These are phyloP conservation scores for Boletus rubescentipes DNA, from an alignment of 768 basidiomycete genomes.

Conservation along the genomic window DNA sequence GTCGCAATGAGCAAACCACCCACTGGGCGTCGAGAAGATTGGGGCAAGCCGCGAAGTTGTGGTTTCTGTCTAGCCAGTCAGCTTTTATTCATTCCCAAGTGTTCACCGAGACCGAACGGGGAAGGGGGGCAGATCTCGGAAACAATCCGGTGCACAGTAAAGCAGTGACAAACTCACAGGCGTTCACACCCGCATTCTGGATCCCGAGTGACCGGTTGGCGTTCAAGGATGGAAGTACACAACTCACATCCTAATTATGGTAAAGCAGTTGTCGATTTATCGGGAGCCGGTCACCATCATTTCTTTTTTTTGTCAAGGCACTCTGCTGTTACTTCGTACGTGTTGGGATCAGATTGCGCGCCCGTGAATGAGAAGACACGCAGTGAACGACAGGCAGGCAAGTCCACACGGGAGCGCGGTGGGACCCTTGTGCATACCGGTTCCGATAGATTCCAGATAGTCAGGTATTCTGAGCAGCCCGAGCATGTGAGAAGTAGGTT, in stretches of 20 bases:
- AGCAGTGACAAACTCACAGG: conserved; percentile 9
- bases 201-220: conserved; percentile 13
- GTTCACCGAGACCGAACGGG: conserved; percentile 6
- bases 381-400: neutral
- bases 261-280: conserved; percentile 3
- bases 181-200: conserved; percentile 11
- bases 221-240: conserved; percentile 1
- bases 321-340: neutral
- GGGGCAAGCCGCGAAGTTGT: neutral
- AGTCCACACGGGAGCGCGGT: neutral
- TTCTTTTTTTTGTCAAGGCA: neutral
- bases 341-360: neutral
- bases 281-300: conserved; percentile 15
- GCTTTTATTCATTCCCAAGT: conserved; percentile 24
- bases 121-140: conserved; percentile 19
- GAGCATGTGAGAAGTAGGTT: conserved; percentile 5
- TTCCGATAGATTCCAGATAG: conserved; percentile 7
- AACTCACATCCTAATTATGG: neutral
- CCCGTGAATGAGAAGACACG: neutral
- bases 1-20: conserved; percentile 15
- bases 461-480: neutral
- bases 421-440: neutral
- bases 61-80: neutral
- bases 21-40: conserved; percentile 7
- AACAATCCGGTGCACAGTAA: conserved; percentile 10